phyloP scores from a whole-genome alignment of 2,329 filamentous ascomycete genomes.

The Triangularia verruculosa region DNA sequence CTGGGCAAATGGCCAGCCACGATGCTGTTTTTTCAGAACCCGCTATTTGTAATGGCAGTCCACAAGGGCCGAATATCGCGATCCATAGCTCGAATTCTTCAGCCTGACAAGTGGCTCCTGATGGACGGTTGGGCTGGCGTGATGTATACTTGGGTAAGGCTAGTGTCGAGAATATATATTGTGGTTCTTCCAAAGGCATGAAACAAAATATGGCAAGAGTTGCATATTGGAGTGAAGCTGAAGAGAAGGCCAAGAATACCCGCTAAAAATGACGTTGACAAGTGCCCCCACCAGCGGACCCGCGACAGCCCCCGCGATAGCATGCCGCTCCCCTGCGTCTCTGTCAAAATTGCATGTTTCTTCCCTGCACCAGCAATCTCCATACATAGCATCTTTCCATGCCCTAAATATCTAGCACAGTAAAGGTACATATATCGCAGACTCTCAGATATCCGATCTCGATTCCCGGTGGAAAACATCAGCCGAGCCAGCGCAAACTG shows the following conservation, averaged over 20 bases:
- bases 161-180: not conserved
- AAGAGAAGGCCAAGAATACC: constrained; percentile 8
- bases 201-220: too few relatives aligned
- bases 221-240: not conserved
- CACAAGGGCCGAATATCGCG: constrained; percentile 11
- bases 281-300: constrained; percentile 1
- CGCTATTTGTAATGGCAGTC: not conserved
- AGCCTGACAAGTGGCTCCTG: constrained; percentile 5
- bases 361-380: constrained; percentile 4
- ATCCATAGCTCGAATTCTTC: not conserved
- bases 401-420: not conserved
- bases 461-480: constrained; percentile 1
- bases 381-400: not conserved
- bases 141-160: not conserved
- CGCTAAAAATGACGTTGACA: constrained; percentile 16
- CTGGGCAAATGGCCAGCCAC: not conserved
- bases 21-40: not conserved
- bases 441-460: not conserved
- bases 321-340: constrained; percentile 1
- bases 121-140: not conserved
- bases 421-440: not conserved
- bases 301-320: too few relatives aligned
- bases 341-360: constrained; percentile 1
- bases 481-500: not conserved
- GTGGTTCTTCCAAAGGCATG: too few relatives aligned